Base-by-base conservation (phyloP, 768 basidiomycete species). In the Termitomyces sp. region DNA sequence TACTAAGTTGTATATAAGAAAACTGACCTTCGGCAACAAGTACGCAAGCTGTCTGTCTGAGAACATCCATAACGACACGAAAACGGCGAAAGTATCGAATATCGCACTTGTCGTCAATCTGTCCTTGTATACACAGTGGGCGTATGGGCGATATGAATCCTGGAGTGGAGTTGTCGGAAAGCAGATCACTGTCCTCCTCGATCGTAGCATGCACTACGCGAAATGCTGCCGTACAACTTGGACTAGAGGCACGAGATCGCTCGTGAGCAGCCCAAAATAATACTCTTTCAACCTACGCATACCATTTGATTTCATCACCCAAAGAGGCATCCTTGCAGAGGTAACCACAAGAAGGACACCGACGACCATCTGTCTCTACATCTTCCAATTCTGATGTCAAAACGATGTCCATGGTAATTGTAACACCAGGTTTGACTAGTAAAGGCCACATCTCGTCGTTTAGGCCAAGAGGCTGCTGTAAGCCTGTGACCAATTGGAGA, bases 371-470 rank as follows among this genome's bases (percentile, higher is more conserved):
- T 4, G 4, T 48, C 14, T 33, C 55, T 7, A 40, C 45, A 49
- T 56, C 55, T 18, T 42, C 55, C 13, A 16, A 56, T 49, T 28
- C 12, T 10, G 47, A 48, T 20, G 48, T 49, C 13, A 56, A n/a
- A 40, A 56, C 24, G 16, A 56, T 56, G 38, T 56, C 55, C 55
- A 56, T 49, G 6, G 26, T 49, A n/a, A 56, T 56, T 22, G 55
- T 56, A 3, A 56, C 30, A 30, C 46, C 55, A 16, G 55, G 55
- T 36, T 56, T 56, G 2, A 56, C 28, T 26, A 49, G 55, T 13
- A 16, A 20, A 22, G 26, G 4, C 55, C 55, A 56, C 18, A 35
- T 49, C 36, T 47, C 47, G 4, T 22, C 28, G 36, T 35, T 48
- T 2, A 18, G 48, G n/a, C 32, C 30, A 30, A 30, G 30, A 5